Conservation (phyloP, 139 green algal genomes). For the Raphidocelis subcapitata region DNA sequence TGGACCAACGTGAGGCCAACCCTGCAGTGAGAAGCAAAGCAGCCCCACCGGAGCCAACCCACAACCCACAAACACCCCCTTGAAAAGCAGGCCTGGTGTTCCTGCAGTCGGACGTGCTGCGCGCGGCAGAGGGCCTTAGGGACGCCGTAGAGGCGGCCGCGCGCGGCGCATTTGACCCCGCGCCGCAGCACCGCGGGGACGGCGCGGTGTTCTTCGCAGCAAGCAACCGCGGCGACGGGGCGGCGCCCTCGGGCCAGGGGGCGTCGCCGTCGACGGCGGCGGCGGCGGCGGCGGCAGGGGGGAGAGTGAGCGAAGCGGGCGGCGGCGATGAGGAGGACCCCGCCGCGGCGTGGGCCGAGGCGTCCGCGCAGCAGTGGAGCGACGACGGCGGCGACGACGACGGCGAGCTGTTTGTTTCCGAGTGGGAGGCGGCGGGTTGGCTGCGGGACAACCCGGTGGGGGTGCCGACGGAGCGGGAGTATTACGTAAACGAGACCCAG, state of each 20-base stretch:
- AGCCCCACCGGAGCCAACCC: not conserved
- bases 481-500: conserved; percentile 35
- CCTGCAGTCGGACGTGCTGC: conserved; percentile 76
- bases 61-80: not conserved
- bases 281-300: not conserved
- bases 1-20: not conserved
- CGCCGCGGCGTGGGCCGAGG: not conserved
- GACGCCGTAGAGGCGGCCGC: conserved; percentile 57
- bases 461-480: conserved; percentile 74
- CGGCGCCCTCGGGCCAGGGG: not conserved
- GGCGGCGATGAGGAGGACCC: not conserved
- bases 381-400: not conserved
- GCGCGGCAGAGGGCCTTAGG: conserved; percentile 48
- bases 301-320: too few species aligned
- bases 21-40: not conserved
- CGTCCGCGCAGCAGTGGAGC: not conserved
- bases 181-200: conserved; percentile 21
- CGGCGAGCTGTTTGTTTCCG: conserved; percentile 2
- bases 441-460: conserved; percentile 67
- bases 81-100: conserved; percentile 57
- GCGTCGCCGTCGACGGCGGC: not conserved
- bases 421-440: conserved; percentile 57
- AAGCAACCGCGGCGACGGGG: not conserved
- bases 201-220: conserved; percentile 4
- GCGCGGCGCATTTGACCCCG: conserved; percentile 35